Conservation (phyloP, 148 eudicot genomes). For the Rhododendron ferrugineum region DNA sequence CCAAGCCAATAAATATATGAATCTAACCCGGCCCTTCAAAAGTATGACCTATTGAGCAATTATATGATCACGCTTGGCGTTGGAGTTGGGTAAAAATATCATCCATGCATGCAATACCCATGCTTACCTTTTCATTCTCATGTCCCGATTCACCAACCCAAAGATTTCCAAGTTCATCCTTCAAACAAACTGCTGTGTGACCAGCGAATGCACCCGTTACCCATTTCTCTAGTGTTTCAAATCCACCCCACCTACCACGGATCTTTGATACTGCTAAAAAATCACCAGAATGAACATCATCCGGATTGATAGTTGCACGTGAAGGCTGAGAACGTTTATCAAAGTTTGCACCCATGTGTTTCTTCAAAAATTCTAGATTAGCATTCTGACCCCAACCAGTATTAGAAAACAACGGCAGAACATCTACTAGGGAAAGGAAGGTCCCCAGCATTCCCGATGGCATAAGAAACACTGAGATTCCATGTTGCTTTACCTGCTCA, state of each 20-base stretch:
- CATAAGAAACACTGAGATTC: constrained; percentile 93
- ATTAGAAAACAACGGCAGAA: constrained; percentile 83
- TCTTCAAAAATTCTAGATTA: constrained; percentile 73
- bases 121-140: constrained; percentile 88
- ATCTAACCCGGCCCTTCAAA: background rate
- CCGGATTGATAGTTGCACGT: constrained; percentile 63
- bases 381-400: constrained; percentile 89
- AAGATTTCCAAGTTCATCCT: constrained; percentile 79
- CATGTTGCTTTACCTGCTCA: constrained; percentile 93
- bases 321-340: constrained; percentile 81
- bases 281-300: constrained; percentile 94
- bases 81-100: background rate
- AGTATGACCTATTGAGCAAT: background rate
- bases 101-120: background rate
- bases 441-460: constrained; percentile 99
- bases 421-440: constrained; percentile 86
- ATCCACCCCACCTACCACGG: constrained; percentile 99
- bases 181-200: constrained; percentile 95
- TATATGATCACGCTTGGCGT: background rate
- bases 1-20: background rate
- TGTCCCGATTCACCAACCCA: constrained; percentile 99
- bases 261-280: constrained; percentile 95
- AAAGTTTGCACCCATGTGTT: constrained; percentile 93
- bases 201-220: constrained; percentile 99
- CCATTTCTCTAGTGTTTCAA: constrained; percentile 98